Percentiles rank a stretch among this genome's conserved stretches.
These are phyloP conservation scores for Vicia faba DNA, from an alignment of 306 rosid genomes.

Conservation along the genomic window DNA sequence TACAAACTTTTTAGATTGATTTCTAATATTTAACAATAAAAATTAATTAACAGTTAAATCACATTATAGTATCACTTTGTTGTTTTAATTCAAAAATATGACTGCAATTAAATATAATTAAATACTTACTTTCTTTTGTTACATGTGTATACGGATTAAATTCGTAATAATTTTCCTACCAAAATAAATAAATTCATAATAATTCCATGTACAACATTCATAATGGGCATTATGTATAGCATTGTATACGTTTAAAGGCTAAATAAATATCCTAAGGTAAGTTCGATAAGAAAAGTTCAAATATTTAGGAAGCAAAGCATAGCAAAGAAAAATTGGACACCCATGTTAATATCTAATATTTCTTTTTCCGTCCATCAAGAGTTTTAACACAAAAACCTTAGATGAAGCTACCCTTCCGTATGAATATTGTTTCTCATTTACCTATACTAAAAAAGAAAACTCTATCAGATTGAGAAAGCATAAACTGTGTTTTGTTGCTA, in stretches of 20 bases:
- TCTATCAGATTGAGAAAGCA: constrained; percentile 24
- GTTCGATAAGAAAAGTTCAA: not conserved
- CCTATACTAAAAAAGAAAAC: not conserved
- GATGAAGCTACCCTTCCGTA: constrained; percentile 10
- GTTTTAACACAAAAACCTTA: constrained; percentile 16
- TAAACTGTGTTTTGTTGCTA: constrained; percentile 17
- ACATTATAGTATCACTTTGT: not conserved
- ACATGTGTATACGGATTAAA: too few relatives aligned
- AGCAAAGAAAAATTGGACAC: not conserved
- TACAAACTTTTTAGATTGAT: too few relatives aligned
- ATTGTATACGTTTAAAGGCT: not conserved
- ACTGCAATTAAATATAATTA: too few relatives aligned
- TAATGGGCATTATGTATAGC: not conserved
- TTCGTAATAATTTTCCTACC: not conserved
- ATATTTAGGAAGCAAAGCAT: not conserved
- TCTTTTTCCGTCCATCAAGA: constrained; percentile 12
- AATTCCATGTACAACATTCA: not conserved
- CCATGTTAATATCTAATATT: constrained; percentile 7
- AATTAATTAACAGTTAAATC: not conserved
- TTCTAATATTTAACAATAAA: too few relatives aligned
- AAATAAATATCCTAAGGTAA: not conserved
- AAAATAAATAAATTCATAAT: too few relatives aligned
- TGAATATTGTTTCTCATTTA: not conserved
- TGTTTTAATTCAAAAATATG: not conserved
- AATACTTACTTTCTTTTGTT: too few relatives aligned